A percentile compares a stretch with the other conserved stretches of the same genome.
These are phyloP conservation scores for Endotrypanum monterogeii DNA, from an alignment of 208 protist species.

Conservation along the genomic window DNA sequence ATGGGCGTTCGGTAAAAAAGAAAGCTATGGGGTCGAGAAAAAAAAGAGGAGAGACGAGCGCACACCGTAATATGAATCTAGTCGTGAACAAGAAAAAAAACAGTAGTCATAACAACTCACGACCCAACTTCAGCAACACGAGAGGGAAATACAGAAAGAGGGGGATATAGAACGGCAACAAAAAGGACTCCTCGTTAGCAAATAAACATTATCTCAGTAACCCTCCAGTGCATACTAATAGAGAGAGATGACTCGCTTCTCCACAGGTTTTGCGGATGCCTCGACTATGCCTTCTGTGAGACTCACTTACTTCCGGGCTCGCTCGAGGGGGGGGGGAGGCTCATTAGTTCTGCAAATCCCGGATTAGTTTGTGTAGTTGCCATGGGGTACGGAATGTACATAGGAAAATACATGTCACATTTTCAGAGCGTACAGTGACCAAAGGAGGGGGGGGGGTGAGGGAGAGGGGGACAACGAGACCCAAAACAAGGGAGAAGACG, in stretches of 20 bases:
- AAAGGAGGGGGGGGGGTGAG: not conserved
- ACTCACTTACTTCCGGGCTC: not conserved
- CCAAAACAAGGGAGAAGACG: too few species aligned
- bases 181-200: too few species aligned
- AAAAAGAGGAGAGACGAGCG: not conserved
- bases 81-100: not conserved
- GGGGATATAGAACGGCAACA: not conserved
- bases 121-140: not conserved
- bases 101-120: not conserved
- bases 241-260: too few species aligned
- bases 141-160: not conserved
- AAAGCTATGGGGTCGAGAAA: too few species aligned
- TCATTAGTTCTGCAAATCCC: too few species aligned
- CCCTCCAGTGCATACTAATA: too few species aligned
- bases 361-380: not conserved
- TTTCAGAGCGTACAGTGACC: not conserved
- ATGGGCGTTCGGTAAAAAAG: not conserved
- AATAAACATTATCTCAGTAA: too few species aligned
- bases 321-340: too few species aligned
- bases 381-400: too few species aligned
- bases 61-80: not conserved
- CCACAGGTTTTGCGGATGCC: too few species aligned
- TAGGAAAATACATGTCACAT: not conserved
- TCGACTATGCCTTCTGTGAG: too few species aligned
- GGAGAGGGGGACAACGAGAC: not conserved